phyloP scores from a whole-genome alignment of 768 basidiomycete genomes.

The Pleurotus eryngii region DNA sequence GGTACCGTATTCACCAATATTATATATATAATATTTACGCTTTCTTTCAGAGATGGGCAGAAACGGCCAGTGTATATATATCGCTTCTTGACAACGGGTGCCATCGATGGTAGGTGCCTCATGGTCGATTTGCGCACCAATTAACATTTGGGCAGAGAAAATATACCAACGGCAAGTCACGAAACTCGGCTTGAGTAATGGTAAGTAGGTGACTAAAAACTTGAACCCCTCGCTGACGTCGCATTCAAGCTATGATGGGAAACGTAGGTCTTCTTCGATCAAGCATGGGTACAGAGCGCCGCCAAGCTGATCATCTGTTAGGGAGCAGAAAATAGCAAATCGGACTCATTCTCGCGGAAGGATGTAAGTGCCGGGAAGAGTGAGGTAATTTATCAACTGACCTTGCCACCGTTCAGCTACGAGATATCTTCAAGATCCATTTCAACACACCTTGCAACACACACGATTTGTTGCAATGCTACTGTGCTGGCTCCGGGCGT shows the following conservation, averaged over 20 bases:
- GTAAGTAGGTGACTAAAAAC: slow-evolving; percentile 37
- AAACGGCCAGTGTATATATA: slow-evolving; percentile 89
- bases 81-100: slow-evolving; percentile 79
- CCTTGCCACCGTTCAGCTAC: slow-evolving; percentile 49
- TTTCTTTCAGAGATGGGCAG: slow-evolving; percentile 77
- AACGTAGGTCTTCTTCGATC: slow-evolving; percentile 37
- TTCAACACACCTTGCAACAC: slow-evolving; percentile 80
- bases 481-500: slow-evolving; percentile 43
- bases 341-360: slow-evolving; percentile 82
- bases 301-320: slow-evolving; percentile 12
- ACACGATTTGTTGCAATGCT: slow-evolving; percentile 86
- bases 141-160: slow-evolving; percentile 53
- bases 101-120: slow-evolving; percentile 72
- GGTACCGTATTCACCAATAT: slow-evolving; percentile 41
- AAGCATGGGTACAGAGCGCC: too few species aligned
- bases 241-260: slow-evolving; percentile 62
- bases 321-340: slow-evolving; percentile 50
- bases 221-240: too few species aligned
- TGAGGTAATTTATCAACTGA: not conserved
- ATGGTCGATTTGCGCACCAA: not conserved
- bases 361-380: slow-evolving; percentile 52
- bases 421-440: slow-evolving; percentile 90
- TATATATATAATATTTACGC: slow-evolving; percentile 9
- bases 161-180: slow-evolving; percentile 94
- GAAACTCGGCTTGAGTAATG: slow-evolving; percentile 86